Conservation (phyloP, 208 protist species). For the Leishmania aethiopica region DNA sequence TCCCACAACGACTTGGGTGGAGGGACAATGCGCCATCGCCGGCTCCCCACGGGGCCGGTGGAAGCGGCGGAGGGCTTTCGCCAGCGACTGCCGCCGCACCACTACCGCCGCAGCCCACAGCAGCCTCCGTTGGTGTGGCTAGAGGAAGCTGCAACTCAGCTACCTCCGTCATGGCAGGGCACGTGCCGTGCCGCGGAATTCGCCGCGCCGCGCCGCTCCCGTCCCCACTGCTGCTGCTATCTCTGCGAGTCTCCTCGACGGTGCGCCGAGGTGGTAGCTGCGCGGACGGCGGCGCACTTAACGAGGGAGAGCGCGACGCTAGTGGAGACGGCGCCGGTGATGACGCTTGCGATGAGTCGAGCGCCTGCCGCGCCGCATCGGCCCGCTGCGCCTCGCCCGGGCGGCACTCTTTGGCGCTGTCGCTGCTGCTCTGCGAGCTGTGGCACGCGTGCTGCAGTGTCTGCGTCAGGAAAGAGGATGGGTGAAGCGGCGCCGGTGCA, state of each 20-base stretch:
- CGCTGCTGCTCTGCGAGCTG: neutral
- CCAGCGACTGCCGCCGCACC: neutral
- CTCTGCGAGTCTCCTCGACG: neutral
- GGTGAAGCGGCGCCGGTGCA: conserved; percentile 12
- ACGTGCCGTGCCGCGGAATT: neutral
- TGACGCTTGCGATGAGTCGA: neutral
- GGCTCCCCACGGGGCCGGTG: conserved; percentile 10
- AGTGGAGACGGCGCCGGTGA: neutral
- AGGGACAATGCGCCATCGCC: neutral
- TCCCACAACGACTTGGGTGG: neutral
- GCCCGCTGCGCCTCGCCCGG: neutral
- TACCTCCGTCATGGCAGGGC: neutral
- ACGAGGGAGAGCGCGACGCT: neutral
- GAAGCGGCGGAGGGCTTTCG: conserved; percentile 26
- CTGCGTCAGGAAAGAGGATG: too few species aligned
- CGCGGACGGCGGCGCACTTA: neutral
- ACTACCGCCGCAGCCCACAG: neutral
- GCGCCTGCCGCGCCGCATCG: neutral
- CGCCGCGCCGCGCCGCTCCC: neutral
- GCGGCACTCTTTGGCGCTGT: neutral
- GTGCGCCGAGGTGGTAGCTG: neutral
- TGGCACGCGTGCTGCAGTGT: neutral
- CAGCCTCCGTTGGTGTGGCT: neutral
- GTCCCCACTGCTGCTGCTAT: neutral
- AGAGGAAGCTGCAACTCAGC: neutral